Base-by-base conservation (phyloP, 2,329 filamentous ascomycete genomes). In the Aspergillus fischeri region DNA sequence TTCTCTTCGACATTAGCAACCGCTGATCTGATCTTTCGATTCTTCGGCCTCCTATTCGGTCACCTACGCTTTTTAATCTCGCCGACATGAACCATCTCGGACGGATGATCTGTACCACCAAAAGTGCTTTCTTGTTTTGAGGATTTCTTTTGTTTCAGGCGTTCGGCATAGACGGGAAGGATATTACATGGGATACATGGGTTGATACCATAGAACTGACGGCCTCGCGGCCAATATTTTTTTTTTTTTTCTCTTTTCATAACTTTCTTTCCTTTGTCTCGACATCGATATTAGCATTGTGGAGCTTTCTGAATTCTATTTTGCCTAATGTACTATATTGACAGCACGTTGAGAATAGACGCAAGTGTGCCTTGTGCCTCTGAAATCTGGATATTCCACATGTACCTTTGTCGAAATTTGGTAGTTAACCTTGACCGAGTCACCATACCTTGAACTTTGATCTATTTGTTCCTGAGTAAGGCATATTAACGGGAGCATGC, bases 121-220 rank as follows among this genome's bases (percentile, higher is more conserved):
- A 64, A 68, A 63, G 62, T 65, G 60, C 54, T 63, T 67, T 55
- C 62, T 59, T 55, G 58, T 45, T 59, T 56, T 53, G 52, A 56
- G 55, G 47, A 60, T 62, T 63, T 52, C 53, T 63, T 53, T 63
- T 61, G 57, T 56, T 58, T 57, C 52, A 60, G 73, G 73, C 72
- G 72, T 73, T 75, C 66, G 68, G 64, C 52, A 73, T 75, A 75
- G 73, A 75, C 65, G 64, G 72, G 66, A 69, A 51, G 63, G 68
- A 66, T 61, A 54, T 68, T 66, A 56, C 61, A 61, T 69, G 70
- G 70, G 66, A 71, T 70, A 63, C 67, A 71, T 69, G 70, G 70
- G 63, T 67, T 73, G 71, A 74, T 74, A 75, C 72, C 72, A 74
- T 75, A 75, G 72, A 75, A 64, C 63, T 63, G 63, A 65, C 59